Base-by-base conservation (phyloP, 169 alveolate genomes). In the Eimeria falciformis region DNA sequence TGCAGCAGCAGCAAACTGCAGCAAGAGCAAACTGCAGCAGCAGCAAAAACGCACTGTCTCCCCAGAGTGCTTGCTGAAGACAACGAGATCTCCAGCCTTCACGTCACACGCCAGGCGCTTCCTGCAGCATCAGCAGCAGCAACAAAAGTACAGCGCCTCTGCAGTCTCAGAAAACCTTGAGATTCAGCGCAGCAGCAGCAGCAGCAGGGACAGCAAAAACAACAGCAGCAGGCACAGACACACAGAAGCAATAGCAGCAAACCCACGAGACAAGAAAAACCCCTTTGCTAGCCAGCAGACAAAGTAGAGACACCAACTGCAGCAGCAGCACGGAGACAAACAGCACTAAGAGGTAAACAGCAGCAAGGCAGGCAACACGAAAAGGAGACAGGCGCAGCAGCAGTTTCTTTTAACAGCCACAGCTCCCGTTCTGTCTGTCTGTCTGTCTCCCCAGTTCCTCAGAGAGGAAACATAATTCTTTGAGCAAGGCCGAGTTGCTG, bases 71-170 rank as follows among this genome's bases (percentile, higher is more conserved):
- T 40, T 71, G 9, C 40, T 5, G 27, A 23, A 71, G 21, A 71
- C 83, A 37, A 71, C 83, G 58, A 71, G 14, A 21, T 71, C 83
- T 27, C 83, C 83, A 17, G 4, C 62, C 53, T 71, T 71, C 58
- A 71, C 83, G n/a, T 27, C 83, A 37, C 53, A 33, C 25, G 83
- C 33, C 11, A 40, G 21, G 58, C 83, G 83, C 5, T 71, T 71
- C 33, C 83, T 71, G 83, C 83, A 71, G 83, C 83, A 71, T 50
- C 83, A 71, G 25, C 56, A 37, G 29, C 73, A 62, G n/a, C 17
- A 12, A n/a, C 33, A 12, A 62, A 50, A 50, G 62, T 50, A 46
- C 78, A 33, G 62, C 23, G 62, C 1, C 2, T 1, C 18, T 50
- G 78, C 78, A n/a, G 78, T n/a, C 12, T 40, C 40, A 66, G 78